Percentiles rank a stretch among this genome's conserved stretches.
phyloP scores from a whole-genome alignment of 176 grass and related monocot species.

The Carex kokanica region DNA sequence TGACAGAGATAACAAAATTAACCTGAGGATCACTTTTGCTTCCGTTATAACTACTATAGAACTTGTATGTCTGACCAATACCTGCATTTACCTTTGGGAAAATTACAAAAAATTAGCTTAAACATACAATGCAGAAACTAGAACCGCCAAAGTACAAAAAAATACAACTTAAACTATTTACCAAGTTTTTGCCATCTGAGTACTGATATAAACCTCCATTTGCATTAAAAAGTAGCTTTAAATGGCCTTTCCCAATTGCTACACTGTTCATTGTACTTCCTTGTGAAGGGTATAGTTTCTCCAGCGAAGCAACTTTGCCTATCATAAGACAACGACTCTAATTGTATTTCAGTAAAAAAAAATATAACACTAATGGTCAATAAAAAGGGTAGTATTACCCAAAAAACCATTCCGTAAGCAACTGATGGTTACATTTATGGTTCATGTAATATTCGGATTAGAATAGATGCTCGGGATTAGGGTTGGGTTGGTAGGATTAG shows the following conservation, averaged over 20 bases:
- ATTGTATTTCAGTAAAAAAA: background rate
- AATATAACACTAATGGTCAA: background rate
- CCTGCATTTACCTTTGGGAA: conserved; percentile 59
- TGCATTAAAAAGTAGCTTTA: conserved; percentile 68
- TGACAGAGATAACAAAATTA: conserved; percentile 18
- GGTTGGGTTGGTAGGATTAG: background rate
- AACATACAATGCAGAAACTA: background rate
- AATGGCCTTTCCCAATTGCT: conserved; percentile 59
- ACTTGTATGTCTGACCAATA: conserved; percentile 70
- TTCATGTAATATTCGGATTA: background rate
- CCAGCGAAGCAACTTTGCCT: conserved; percentile 52
- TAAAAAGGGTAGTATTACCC: background rate
- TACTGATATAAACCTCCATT: conserved; percentile 46
- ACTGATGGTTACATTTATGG: background rate
- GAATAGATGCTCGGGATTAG: background rate
- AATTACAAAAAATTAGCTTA: conserved; percentile 15
- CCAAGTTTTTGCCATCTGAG: conserved; percentile 54
- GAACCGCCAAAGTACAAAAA: background rate
- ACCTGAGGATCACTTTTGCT: conserved; percentile 75
- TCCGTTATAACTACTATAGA: conserved; percentile 69
- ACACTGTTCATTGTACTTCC: conserved; percentile 48
- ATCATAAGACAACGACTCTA: conserved; percentile 10
- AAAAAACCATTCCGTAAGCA: background rate
- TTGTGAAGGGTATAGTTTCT: conserved; percentile 43
- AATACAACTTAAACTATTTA: conserved; percentile 39